Evolutionary conservation across 2,329 filamentous ascomycete species (phyloP), one percentile per base, ranked within the genome.

Genomic region (Fusarium sarcochroum): DNA sequence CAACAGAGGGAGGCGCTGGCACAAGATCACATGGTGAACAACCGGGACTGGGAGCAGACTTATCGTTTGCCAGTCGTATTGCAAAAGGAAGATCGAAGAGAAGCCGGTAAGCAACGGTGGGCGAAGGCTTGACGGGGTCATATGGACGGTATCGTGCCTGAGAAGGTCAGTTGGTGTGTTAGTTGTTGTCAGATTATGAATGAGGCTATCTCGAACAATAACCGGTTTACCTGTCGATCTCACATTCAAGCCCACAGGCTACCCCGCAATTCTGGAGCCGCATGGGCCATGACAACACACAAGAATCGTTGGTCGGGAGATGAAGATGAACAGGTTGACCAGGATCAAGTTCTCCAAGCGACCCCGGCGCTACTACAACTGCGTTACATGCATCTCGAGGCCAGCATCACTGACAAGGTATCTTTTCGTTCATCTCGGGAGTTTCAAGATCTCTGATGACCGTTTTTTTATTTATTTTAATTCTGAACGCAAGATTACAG

Each of bases 191-290:
- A 63, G n/a, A 46, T 40, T 47, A 55, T 41, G 46, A 44, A 46
- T 63, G 62, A 69, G 54, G 66, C 61, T 67, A 69, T 69, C 52
- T 67, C 32, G 51, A 66, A 63, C 52, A 63, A 34, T 7, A 38
- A 17, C 41, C 10, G 23, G 48, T 32, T 62, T 63, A 48, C 51
- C 42, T 50, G 48, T 50, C 48, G 58, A 68, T 68, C 53, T 32
- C 38, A 46, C 51, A 54, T 37, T 45, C 38, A 62, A 45, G 56
- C 37, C 66, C 49, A 69, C 42, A 45, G 21, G 46, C 66, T 69
- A 69, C 66, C 66, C 66, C 66, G 66, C 66, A 69, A 70, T 69
- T 69, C 54, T 69, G 66, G 66, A 55, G 62, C 66, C 40, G 38
- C 45, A 55, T 55, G 44, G 66, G 48, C 40, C 47, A 66, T 65